Conservation (phyloP, 495 filamentous ascomycete species). For the Podospora bellae-mahoneyi region DNA sequence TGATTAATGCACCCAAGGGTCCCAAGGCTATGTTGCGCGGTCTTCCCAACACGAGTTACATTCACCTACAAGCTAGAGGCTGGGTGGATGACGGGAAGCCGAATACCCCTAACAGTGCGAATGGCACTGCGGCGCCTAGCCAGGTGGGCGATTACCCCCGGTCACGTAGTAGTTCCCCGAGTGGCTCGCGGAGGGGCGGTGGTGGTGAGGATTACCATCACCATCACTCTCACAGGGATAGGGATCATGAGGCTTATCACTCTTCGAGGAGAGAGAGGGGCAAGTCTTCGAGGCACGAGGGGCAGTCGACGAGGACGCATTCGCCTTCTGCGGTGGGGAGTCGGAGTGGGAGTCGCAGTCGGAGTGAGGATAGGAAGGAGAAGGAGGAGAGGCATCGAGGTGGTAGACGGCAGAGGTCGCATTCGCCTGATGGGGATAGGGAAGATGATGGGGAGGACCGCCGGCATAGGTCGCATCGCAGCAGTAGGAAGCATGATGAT, state of each 20-base stretch:
- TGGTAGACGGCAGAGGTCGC: slow-evolving; percentile 55
- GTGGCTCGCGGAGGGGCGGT: slow-evolving; percentile 25
- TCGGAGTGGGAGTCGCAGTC: slow-evolving; percentile 40
- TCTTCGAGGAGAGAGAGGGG: slow-evolving; percentile 27
- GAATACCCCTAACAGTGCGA: slow-evolving; percentile 35
- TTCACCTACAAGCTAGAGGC: slow-evolving; percentile 49
- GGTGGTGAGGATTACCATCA: slow-evolving; percentile 10
- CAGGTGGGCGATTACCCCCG: slow-evolving; percentile 30
- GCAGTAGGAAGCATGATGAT: slow-evolving; percentile 42
- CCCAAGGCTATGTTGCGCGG: slow-evolving; percentile 92
- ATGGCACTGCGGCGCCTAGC: slow-evolving; percentile 34
- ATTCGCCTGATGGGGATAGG: slow-evolving; percentile 30
- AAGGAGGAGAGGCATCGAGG: slow-evolving; percentile 39
- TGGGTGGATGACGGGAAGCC: slow-evolving; percentile 41
- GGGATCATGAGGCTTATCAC: slow-evolving; percentile 13
- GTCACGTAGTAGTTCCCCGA: slow-evolving; percentile 44
- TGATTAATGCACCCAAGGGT: slow-evolving; percentile 74
- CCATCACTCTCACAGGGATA: slow-evolving; percentile 7
- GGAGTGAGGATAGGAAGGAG: slow-evolving; percentile 50
- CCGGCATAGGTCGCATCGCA: slow-evolving; percentile 46
- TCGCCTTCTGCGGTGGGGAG: slow-evolving; percentile 11
- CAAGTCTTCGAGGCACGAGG: slow-evolving; percentile 24
- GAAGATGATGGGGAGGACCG: slow-evolving; percentile 48
- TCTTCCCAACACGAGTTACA: slow-evolving; percentile 68
- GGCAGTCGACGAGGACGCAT: slow-evolving; percentile 10